These are phyloP conservation scores for Triadica sebifera DNA, from an alignment of 345 rosid genomes.

Conservation along the genomic window DNA sequence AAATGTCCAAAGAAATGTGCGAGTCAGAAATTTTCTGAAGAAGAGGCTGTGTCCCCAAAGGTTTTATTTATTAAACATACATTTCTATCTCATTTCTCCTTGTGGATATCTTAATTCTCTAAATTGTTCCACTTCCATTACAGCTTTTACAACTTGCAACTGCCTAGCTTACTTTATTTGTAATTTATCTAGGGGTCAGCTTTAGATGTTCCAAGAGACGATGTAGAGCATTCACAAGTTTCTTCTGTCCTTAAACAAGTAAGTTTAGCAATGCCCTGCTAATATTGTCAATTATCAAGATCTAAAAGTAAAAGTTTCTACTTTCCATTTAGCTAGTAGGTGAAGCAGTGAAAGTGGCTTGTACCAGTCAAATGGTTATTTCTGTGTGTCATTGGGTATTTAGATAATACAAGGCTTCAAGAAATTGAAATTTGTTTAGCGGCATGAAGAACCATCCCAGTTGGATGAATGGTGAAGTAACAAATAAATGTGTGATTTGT, in stretches of 20 bases:
- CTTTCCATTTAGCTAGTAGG: neutral
- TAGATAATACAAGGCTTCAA: neutral
- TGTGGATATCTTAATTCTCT: neutral
- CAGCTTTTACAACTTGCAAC: neutral
- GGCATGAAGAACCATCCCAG: neutral
- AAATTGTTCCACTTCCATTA: neutral
- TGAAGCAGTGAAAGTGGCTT: neutral
- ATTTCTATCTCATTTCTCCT: neutral
- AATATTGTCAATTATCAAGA: neutral
- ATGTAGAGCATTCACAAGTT: constrained; percentile 22
- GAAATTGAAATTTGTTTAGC: neutral
- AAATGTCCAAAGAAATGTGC: constrained; percentile 48
- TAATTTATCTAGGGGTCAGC: constrained; percentile 36
- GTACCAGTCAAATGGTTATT: neutral
- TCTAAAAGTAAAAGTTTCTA: constrained; percentile 1
- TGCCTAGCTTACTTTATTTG: constrained; percentile 10
- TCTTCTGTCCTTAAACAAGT: constrained; percentile 42
- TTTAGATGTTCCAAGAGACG: constrained; percentile 21
- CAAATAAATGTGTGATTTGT: neutral
- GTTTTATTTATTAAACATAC: constrained; percentile 24
- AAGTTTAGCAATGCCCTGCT: constrained; percentile 15
- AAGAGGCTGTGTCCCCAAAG: constrained; percentile 39
- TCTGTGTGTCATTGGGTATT: neutral
- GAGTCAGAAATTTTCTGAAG: constrained; percentile 42
- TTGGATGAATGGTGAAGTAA: neutral